These are phyloP conservation scores for Podaxis sp. DNA, from an alignment of 768 basidiomycete genomes.

Conservation along the genomic window DNA sequence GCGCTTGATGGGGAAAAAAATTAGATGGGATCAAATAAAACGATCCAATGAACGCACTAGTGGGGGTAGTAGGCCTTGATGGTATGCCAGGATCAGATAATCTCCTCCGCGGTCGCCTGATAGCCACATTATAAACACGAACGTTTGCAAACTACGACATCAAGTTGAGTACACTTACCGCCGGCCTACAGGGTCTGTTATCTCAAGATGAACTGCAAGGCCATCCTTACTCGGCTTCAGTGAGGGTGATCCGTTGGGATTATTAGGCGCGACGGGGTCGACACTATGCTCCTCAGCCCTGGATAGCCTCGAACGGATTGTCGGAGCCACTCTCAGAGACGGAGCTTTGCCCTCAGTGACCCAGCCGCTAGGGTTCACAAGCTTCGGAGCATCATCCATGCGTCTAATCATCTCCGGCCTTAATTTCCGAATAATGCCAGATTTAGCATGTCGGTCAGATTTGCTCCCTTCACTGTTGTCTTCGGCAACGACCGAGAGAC, in stretches of 20 bases:
- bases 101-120: slow-evolving; percentile 26
- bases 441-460: slow-evolving; percentile 13
- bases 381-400: slow-evolving; percentile 65
- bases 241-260: background rate
- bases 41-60: slow-evolving; percentile 26
- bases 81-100: slow-evolving; percentile 37
- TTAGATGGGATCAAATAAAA: background rate
- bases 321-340: slow-evolving; percentile 1
- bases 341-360: slow-evolving; percentile 47
- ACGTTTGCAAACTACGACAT: background rate
- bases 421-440: slow-evolving; percentile 37
- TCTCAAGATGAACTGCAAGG: slow-evolving; percentile 12
- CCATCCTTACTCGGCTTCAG: background rate
- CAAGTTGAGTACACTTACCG: slow-evolving; percentile 17
- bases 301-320: background rate
- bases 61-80: slow-evolving; percentile 34
- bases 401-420: slow-evolving; percentile 78
- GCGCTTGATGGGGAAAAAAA: slow-evolving; percentile 21
- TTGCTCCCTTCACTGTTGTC: slow-evolving; percentile 12
- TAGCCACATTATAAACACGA: background rate
- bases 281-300: background rate
- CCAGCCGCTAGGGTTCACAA: slow-evolving; percentile 74
- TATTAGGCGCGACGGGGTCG: no score
- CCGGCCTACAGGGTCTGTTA: slow-evolving; percentile 16
- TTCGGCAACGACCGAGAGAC: slow-evolving; percentile 14